These are phyloP conservation scores for Paraconiothyrium brasiliense DNA, from an alignment of 2,329 filamentous ascomycete genomes.

Conservation along the genomic window DNA sequence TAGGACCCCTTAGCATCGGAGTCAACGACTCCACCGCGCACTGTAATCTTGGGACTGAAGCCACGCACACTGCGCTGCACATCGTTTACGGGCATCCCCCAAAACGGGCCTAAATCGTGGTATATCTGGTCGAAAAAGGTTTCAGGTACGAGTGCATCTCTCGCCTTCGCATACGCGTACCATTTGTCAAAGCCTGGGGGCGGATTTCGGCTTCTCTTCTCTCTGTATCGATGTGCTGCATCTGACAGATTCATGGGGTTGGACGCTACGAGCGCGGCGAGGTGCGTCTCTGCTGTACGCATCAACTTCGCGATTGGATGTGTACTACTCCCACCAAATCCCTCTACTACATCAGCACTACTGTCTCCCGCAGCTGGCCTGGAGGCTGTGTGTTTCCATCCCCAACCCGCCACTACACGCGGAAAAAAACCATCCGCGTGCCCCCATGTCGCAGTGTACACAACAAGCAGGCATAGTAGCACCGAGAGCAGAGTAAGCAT, in stretches of 20 bases:
- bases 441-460: conserved; percentile 23
- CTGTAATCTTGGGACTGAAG: conserved; percentile 49
- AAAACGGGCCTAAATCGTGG: conserved; percentile 60
- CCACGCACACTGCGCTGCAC: conserved; percentile 53
- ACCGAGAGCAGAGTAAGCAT: conserved; percentile 23
- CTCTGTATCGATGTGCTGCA: conserved; percentile 56
- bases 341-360: background rate
- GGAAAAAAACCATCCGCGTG: background rate
- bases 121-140: conserved; percentile 63
- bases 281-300: conserved; percentile 41
- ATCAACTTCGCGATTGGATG: conserved; percentile 54
- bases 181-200: conserved; percentile 61
- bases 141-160: conserved; percentile 57
- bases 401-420: conserved; percentile 5
- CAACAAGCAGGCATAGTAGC: conserved; percentile 19
- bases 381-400: background rate
- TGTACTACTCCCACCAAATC: background rate
- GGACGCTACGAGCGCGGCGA: conserved; percentile 39
- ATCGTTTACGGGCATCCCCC: conserved; percentile 54
- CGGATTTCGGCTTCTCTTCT: conserved; percentile 57
- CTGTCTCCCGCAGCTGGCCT: too few relatives aligned
- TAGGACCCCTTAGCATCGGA: conserved; percentile 36
- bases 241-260: conserved; percentile 50
- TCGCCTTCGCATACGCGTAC: conserved; percentile 55
- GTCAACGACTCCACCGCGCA: conserved; percentile 52